A percentile compares a stretch with the other conserved stretches of the same genome.
These are phyloP conservation scores for Botrytis medusae DNA, from an alignment of 2,329 filamentous ascomycete genomes.

Conservation along the genomic window DNA sequence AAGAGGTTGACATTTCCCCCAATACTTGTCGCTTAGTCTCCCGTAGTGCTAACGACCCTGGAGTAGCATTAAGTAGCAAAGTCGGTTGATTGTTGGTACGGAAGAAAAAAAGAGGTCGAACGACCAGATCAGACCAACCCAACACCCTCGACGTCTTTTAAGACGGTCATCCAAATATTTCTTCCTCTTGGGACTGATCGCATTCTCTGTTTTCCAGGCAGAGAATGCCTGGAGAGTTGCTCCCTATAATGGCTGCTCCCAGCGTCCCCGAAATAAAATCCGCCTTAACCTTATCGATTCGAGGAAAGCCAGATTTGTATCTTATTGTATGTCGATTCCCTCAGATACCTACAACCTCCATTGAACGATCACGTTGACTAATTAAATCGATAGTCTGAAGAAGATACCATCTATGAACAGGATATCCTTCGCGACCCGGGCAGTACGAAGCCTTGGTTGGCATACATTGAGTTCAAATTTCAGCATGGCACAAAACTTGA, in stretches of 20 bases:
- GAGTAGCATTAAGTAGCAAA: constrained; percentile 12
- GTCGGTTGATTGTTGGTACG: constrained; percentile 13
- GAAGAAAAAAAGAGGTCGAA: constrained; percentile 20
- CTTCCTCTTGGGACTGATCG: constrained; percentile 30
- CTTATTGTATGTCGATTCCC: constrained; percentile 38
- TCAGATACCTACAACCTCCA: background rate
- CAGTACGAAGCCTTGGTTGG: constrained; percentile 90
- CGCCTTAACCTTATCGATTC: constrained; percentile 31
- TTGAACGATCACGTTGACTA: constrained; percentile 22
- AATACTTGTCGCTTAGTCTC: constrained; percentile 18
- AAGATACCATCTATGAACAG: constrained; percentile 95
- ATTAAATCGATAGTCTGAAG: constrained; percentile 62
- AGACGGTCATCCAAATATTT: constrained; percentile 22
- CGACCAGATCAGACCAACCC: constrained; percentile 5
- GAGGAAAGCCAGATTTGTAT: constrained; percentile 40
- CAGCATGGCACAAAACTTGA: constrained; percentile 83
- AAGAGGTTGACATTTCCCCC: constrained; percentile 9
- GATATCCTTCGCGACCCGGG: constrained; percentile 84
- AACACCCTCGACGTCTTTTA: constrained; percentile 18
- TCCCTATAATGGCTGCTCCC: constrained; percentile 40
- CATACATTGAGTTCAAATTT: constrained; percentile 88
- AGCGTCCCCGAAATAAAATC: constrained; percentile 29
- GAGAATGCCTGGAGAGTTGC: constrained; percentile 42
- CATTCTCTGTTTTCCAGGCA: constrained; percentile 33
- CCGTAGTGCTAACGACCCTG: constrained; percentile 12